Base-by-base conservation (phyloP, 345 rosid genomes). In the Arabidopsis suecica region DNA sequence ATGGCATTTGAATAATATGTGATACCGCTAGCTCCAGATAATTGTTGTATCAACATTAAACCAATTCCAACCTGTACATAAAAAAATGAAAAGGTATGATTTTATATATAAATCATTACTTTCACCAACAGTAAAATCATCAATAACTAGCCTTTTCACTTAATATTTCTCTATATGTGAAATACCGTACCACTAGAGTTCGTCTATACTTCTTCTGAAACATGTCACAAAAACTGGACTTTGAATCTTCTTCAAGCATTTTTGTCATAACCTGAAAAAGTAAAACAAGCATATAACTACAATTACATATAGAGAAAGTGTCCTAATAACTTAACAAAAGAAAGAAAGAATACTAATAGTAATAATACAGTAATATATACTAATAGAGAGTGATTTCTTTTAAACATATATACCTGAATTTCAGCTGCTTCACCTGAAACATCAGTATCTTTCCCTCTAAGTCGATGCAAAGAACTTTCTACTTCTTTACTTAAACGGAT, bases 11-110 rank as follows among this genome's bases (percentile, higher is more conserved):
- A 69, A 49, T 86, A 89, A 70, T 42, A 86, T 12, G 82, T 58
- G 54, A 89, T 28, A 16, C 77, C 88, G 36, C 41, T 65, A 18
- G 65, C 25, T 50, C 91, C 91, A 22, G 79, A 80, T 36, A 86
- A 60, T 75, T 85, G 86, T 65, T 78, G 86, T 47, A 83, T 37
- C 13, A 82, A 1, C 86, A 81, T 86, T 51, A 88, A 6, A 10
- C 90, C 90, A 54, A 86, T 54, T 60, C 90, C 95, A 47, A 80
- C 78, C 90, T 87, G 69, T 18, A 20, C 18, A 41, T 34, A n/a
- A n/a, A n/a, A n/a, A n/a, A n/a, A n/a, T n/a, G n/a, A n/a, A n/a
- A n/a, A n/a, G n/a, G n/a, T n/a, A n/a, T n/a, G n/a, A n/a, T n/a
- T n/a, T n/a, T n/a, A n/a, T n/a, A n/a, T n/a, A n/a, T 2, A 58